Base-by-base conservation (phyloP, 1,139 yeast genomes). In the Arxiozyma slooffiae region DNA sequence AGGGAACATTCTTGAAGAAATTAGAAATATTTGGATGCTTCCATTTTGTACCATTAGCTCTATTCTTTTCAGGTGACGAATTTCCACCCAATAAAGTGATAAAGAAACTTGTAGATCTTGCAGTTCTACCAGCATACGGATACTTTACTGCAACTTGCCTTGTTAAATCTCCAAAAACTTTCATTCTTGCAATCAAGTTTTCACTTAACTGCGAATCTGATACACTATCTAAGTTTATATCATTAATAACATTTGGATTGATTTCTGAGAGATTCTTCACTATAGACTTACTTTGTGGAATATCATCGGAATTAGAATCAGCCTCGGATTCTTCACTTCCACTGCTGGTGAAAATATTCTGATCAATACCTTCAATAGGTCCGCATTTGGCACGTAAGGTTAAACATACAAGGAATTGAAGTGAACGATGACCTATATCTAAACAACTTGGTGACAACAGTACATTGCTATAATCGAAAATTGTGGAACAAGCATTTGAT, bases 51-150 rank as follows among this genome's bases (percentile, higher is more conserved):
- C 43, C 44, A 23, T 47, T 51, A 17, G 43, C 36, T 24, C 43
- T 48, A 21, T 24, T 38, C 18, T 17, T 24, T 38, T 44, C 46
- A 34, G 48, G 46, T 16, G 41, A 45, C 47, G 69, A 69, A 3
- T 73, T 68, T 20, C 66, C 67, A 52, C 66, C 70, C 43, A 76
- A 50, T 34, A 74, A 52, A 1, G 71, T 68, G 18, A 76, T 59
- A 44, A 76, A 71, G 51, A 73, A 71, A 1, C 68, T 69, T 6
- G 75, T 77, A 1, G 79, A 77, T 55, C 77, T 77, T 47, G 73
- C 67, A 62, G 78, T 68, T 58, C 78, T 72, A 74, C 79, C 77
- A 5, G 85, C 80, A 57, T 77, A 78, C 49, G 75, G 76, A 58
- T 79, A 80, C 50, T 76, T 70, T 2, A 63, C 63, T 4, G 77